Evolutionary conservation across 805 yeast genomes (phyloP).

Genomic region (Spencermartinsiella europaea): DNA sequence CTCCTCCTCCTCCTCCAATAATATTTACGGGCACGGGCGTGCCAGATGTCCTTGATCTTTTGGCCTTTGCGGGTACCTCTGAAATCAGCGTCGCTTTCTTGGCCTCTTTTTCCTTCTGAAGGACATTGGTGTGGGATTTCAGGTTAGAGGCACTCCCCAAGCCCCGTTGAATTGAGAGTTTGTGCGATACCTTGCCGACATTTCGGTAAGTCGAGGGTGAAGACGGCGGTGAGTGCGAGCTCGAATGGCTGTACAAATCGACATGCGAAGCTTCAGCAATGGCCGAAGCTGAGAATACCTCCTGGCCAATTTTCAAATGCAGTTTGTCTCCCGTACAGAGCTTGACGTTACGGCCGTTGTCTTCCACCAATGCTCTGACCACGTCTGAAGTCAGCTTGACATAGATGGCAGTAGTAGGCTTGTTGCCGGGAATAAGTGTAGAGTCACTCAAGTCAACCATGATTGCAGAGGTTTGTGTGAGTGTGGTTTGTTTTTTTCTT

Average conservation of each 20-base stretch:
- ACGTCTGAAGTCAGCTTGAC: slow-evolving; percentile 18
- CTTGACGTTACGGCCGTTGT: slow-evolving; percentile 8
- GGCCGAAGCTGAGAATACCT: slow-evolving; percentile 11
- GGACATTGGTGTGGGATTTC: slow-evolving; percentile 19
- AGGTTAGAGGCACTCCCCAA: slow-evolving; percentile 11
- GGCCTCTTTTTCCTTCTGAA: slow-evolving; percentile 21
- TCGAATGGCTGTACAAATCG: slow-evolving; percentile 14
- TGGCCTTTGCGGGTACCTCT: slow-evolving; percentile 2
- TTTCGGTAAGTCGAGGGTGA: slow-evolving; percentile 1
- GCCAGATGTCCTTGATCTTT: neutral
- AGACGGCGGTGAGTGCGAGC: slow-evolving; percentile 3
- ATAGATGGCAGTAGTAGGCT: slow-evolving; percentile 9
- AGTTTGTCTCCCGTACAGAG: slow-evolving; percentile 6
- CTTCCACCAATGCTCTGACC: slow-evolving; percentile 12
- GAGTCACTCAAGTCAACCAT: neutral
- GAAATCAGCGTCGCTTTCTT: slow-evolving; percentile 19
- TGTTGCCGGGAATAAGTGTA: neutral
- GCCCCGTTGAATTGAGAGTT: slow-evolving; percentile 18
- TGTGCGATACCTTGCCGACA: slow-evolving; percentile 23
- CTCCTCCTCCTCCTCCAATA: no score
- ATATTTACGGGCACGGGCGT: neutral
- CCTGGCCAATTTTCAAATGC: slow-evolving; percentile 15
- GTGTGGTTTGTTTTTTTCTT: neutral
- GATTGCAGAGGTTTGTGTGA: neutral
- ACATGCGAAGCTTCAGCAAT: slow-evolving; percentile 20